Base-by-base conservation (phyloP, 208 protist genomes). In the Hexamita inflata region DNA sequence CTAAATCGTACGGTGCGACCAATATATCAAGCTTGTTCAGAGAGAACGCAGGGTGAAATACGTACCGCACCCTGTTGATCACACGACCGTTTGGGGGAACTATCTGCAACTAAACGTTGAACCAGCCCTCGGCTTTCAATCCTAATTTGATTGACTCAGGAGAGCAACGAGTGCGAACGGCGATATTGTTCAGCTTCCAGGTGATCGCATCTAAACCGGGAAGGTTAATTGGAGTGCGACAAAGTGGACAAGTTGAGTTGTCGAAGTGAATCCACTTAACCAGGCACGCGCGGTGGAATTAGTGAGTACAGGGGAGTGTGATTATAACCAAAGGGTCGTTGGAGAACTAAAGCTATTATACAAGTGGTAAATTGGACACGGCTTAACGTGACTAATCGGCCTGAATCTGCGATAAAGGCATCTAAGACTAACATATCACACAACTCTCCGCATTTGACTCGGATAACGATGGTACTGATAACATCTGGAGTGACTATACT, bases 11-110 rank as follows among this genome's bases (percentile, higher is more conserved):
- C 19, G 76, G 76, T 9, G 58, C 32, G 2, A 11, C 77, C 9
- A 68, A 1, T 26, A 79, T 78, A 13, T 40, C 40, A 30, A 79
- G 59, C 15, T 75, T 79, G 67, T 66, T 78, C 7, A 79, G 60
- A 32, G n/a, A 58, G 40, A 79, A 79, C 19, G 76, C 76, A 60
- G 76, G 76, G 62, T 79, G 76, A 62, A 79, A 79, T 1, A 77
- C 24, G 39, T 79, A 79, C 26, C 64, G 11, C 26, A 79, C 42
- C 1, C 15, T 26, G 7, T 53, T 30, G 73, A 75, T 76, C n/a
- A 7, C 7, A 1, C 39, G 4, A 39, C 32, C 9, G 9, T 19
- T 29, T 28, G 76, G 76, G 4, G 76, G 76, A 15, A 59, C 35
- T 4, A 79, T 29, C 42, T 79, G 76, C 34, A 79, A 28, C 41